Conservation (phyloP, 106 monocot genomes). For the Alisma plantagoaquatica region DNA sequence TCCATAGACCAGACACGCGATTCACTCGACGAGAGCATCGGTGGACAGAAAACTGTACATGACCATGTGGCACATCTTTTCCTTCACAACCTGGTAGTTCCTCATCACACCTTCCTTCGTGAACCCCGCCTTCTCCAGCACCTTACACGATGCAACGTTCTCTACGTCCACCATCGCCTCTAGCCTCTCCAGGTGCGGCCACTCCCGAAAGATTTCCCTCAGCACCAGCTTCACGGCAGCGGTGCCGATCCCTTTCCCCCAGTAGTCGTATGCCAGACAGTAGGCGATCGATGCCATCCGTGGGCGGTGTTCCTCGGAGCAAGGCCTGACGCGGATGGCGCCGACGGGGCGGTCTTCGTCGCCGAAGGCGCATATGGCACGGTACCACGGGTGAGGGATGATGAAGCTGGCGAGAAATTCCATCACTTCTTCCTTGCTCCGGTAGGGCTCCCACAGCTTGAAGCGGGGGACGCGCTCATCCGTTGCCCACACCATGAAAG, state of each 20-base stretch:
- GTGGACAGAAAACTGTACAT: neutral
- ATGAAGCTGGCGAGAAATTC: constrained; percentile 3
- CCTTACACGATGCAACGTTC: neutral
- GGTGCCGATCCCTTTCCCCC: neutral
- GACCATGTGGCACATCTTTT: neutral
- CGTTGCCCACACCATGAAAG: neutral
- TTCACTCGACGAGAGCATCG: no score
- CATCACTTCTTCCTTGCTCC: neutral
- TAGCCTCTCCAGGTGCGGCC: constrained; percentile 4
- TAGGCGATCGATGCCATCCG: neutral
- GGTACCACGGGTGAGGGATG: constrained; percentile 55
- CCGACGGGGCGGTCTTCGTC: neutral
- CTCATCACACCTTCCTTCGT: neutral
- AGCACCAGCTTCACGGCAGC: constrained; percentile 2
- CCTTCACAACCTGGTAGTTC: neutral
- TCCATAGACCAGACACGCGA: no score
- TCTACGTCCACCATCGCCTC: constrained; percentile 1
- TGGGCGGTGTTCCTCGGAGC: neutral
- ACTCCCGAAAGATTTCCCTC: neutral
- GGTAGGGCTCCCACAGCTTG: no score
- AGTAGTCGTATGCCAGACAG: neutral
- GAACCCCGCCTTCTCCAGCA: no score
- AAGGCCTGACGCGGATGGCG: neutral
- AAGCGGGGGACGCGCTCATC: neutral
- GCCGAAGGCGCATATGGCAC: constrained; percentile 11